Evolutionary conservation across 2,329 filamentous ascomycete genomes (phyloP), one percentile per base, ranked within the genome.

Genomic region (Tricladium varicosporioides): DNA sequence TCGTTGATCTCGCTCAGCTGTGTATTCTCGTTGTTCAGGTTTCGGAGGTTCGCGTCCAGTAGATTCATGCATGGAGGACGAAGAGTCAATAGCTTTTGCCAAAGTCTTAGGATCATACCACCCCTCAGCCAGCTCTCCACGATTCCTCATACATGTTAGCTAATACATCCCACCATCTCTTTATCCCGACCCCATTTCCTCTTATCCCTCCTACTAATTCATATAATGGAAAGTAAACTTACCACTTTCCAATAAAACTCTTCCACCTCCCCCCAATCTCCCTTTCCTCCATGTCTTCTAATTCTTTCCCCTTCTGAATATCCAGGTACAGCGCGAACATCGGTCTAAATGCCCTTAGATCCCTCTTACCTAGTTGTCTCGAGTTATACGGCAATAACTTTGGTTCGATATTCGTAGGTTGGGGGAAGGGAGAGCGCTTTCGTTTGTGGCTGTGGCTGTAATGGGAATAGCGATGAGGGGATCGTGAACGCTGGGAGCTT

Each of bases 211-310:
- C 22, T 48, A 58, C 32, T 47, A 36, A 43, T 11, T 40, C 60
- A 61, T 4, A 27, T 4, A 27, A 7, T 4, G 7, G 7, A 27
- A 27, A 4, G 22, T 3, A 27, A 7, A 27, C 76, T 73, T 80
- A 88, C 93, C 94, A 99, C 78, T 92, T 93, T 3, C 82, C 80
- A 11, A 93, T 72, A 67, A 97, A 99, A 70, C 91, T 93, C 80
- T 96, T 96, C 92, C 93, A 99, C 54, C 93, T 79, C 1, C 92
- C 92, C 62, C 81, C 87, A 0, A 86, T 74, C 70, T 97, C 92
- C n/a, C 82, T 80, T 61, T 91, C 86, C 55, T 85, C 81, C 63
- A 97, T 77, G 9, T 83, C 80, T 15, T 85, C 79, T 1, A 95
- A 75, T 53, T 87, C 75, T 43, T 89, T 80, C 42, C 85, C 80